Evolutionary conservation across 257 asterid species (phyloP).

Genomic region (Gardenia jasminoides): DNA sequence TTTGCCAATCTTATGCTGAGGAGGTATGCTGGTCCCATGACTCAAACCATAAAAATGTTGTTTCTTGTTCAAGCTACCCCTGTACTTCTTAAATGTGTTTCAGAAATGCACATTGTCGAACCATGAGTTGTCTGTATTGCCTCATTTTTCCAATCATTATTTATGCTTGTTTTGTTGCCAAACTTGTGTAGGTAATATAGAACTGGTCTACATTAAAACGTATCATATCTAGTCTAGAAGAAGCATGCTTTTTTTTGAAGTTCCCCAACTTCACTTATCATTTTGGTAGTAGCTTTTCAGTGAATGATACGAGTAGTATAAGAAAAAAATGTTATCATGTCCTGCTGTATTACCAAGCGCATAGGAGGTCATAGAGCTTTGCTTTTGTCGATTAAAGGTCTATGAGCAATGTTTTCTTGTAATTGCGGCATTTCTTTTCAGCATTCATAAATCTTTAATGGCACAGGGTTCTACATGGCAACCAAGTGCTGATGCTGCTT

Average conservation of each 20-base stretch:
- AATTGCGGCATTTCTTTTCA: neutral
- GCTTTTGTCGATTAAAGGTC: neutral
- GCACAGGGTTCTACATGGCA: neutral
- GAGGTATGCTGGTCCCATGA: conserved; percentile 44
- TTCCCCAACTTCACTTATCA: no score
- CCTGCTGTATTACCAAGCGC: neutral
- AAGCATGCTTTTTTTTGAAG: neutral
- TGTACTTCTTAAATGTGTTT: neutral
- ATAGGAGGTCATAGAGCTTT: neutral
- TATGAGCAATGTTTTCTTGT: neutral
- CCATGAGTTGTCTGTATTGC: neutral
- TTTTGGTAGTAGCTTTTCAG: no score
- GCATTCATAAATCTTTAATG: neutral
- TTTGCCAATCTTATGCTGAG: conserved; percentile 97
- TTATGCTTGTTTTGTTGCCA: no score
- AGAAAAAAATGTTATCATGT: neutral
- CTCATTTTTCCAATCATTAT: neutral
- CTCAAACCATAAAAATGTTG: neutral
- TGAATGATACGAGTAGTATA: no score
- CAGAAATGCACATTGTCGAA: neutral
- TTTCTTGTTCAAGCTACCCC: neutral
- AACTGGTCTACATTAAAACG: neutral
- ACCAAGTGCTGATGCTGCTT: neutral
- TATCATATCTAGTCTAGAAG: neutral
- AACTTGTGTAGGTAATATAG: neutral